Conservation (phyloP, 73 alveolate genomes). For the Tetrahymena elliotti region DNA sequence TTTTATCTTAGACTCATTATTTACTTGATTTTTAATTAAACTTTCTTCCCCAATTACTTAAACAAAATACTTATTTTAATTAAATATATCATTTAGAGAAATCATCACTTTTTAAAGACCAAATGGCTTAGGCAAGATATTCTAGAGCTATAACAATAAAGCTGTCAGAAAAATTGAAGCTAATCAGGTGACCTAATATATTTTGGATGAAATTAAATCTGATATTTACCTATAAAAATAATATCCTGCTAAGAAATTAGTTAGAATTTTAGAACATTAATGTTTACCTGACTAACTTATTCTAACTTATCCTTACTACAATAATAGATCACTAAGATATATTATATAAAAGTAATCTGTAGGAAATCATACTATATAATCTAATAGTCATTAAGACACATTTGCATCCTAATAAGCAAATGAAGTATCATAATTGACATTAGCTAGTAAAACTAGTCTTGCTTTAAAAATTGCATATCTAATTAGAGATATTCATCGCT, state of each 20-base stretch:
- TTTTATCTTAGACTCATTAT: neutral
- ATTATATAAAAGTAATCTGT: neutral
- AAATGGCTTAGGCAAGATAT: neutral
- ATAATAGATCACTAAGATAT: neutral
- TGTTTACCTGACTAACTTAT: neutral
- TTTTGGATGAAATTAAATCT: neutral
- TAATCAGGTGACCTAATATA: neutral
- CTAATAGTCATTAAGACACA: neutral
- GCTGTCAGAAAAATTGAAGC: neutral
- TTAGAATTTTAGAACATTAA: neutral
- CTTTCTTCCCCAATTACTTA: no score
- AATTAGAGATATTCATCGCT: neutral
- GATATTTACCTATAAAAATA: neutral
- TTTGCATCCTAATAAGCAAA: neutral
- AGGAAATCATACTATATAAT: neutral
- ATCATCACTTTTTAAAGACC: neutral
- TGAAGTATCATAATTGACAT: neutral
- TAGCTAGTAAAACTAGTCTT: neutral
- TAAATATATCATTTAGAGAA: no score
- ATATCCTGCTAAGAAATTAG: neutral
- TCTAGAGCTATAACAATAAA: neutral
- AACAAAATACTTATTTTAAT: no score
- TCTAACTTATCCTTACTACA: neutral
- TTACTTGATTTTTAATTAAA: neutral
- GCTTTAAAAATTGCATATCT: neutral